Conservation (phyloP, 768 basidiomycete genomes). For the Serendipita indica region DNA sequence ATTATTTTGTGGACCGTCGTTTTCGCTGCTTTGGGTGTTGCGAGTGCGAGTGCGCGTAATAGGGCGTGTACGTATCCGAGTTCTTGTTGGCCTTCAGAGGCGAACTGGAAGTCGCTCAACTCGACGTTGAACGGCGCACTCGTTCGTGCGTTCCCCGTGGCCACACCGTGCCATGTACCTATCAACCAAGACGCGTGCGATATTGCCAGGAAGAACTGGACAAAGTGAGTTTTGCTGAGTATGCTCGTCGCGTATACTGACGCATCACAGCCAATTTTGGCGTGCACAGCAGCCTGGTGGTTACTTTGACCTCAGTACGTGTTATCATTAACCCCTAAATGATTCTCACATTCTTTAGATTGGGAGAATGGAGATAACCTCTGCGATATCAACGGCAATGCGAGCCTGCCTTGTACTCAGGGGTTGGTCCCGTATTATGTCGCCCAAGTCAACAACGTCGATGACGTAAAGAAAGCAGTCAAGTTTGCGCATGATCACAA, state of each 20-base stretch:
- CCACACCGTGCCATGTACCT: not conserved
- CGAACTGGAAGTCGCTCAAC: not conserved
- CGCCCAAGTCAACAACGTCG: not conserved
- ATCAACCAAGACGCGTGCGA: not conserved
- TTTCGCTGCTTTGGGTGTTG: no score
- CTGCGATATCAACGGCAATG: not conserved
- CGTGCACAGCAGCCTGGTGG: not conserved
- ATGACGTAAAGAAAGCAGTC: slow-evolving; percentile 2
- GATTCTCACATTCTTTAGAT: not conserved
- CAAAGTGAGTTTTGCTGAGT: not conserved
- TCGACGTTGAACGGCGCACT: not conserved
- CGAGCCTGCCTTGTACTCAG: not conserved
- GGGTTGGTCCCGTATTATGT: not conserved
- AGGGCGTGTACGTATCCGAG: not conserved
- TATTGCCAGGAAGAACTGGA: not conserved
- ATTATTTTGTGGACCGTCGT: no score
- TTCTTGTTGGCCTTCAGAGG: slow-evolving; percentile 1
- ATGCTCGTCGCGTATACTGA: not conserved
- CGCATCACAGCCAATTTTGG: not conserved
- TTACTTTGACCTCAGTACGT: not conserved
- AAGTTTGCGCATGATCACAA: slow-evolving; percentile 10
- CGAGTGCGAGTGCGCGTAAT: no score
- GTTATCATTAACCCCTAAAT: not conserved
- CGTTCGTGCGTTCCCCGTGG: not conserved
- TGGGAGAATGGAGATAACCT: slow-evolving; percentile 6